Evolutionary conservation across 768 basidiomycete species (phyloP), one percentile per base, ranked within the genome.

Genomic region (Podaxis sp.): DNA sequence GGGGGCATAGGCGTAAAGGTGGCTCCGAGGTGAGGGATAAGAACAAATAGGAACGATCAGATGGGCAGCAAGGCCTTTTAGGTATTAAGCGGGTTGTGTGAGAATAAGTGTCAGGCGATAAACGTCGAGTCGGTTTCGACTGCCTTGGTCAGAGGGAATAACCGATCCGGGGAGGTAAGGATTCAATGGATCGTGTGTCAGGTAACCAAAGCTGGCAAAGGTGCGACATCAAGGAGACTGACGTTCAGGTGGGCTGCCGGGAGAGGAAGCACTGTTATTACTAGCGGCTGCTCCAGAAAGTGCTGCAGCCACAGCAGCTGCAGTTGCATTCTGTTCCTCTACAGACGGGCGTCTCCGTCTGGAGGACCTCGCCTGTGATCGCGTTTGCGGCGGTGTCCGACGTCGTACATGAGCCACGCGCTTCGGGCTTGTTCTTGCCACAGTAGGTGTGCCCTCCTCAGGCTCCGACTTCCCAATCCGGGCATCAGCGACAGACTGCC

Each of bases 221-320:
- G 16, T 7, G 6, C 1, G 14, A 16, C 3, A n/a, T 44, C 42
- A 44, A 9, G 14, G n/a, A 16, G n/a, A n/a, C 18, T 18, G 6
- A 18, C 42, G 42, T 18, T n/a, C 42, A 44, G 42, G 42, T 16
- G 42, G 42, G 42, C n/a, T n/a, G n/a, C n/a, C 6, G 1, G 42
- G 27, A 25, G 48, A 38, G 11, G 48, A 51, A 28, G n/a, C 32
- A 14, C 25, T n/a, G 36, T 14, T 21, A 18, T 51, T 25, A 21
- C 35, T 28, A 16, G 50, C 50, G 7, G 37, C 57, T 42, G 37
- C 57, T 11, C 36, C 57, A 38, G 50, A 51, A n/a, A 59, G 27
- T 10, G 57, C 57, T 2, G 57, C 57, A 10, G 57, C 57, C 5
- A 59, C 50, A 28, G 57, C 57, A 14, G 57, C 57, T 14, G 57